Percentiles rank a stretch among this genome's conserved stretches.
These are phyloP conservation scores for Skeletonema tropicum DNA, from an alignment of 108 stramenopile genomes.

Conservation along the genomic window DNA sequence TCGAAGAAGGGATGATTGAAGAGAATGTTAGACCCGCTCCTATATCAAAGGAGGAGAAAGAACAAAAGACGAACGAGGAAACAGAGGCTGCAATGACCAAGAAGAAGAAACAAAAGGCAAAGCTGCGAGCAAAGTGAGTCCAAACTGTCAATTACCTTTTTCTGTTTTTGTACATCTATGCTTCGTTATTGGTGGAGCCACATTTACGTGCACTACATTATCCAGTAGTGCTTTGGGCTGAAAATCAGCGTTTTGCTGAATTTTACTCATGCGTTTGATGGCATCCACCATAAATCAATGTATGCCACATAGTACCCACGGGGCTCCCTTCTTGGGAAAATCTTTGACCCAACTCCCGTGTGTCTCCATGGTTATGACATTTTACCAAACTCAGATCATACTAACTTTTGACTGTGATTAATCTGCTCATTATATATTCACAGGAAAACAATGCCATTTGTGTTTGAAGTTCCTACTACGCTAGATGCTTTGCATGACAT, in stretches of 20 bases:
- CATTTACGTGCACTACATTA: conserved; percentile 27
- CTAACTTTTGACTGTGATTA: background rate
- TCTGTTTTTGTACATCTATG: background rate
- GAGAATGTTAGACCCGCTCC: conserved; percentile 62
- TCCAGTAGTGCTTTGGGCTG: conserved; percentile 41
- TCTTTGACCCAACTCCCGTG: conserved; percentile 53
- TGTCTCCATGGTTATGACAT: conserved; percentile 90
- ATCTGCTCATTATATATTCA: conserved; percentile 7
- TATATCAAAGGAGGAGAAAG: conserved; percentile 54
- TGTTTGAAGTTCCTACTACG: conserved; percentile 90
- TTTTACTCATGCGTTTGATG: conserved; percentile 45
- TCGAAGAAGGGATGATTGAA: conserved; percentile 74
- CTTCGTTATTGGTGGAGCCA: conserved; percentile 18
- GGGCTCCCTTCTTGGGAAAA: conserved; percentile 16
- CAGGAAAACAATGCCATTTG: conserved; percentile 88
- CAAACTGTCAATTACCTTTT: background rate
- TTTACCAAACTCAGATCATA: conserved; percentile 15
- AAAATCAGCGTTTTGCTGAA: conserved; percentile 56
- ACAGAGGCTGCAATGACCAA: conserved; percentile 42
- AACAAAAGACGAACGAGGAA: conserved; percentile 48
- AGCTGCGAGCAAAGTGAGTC: conserved; percentile 80
- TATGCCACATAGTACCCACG: conserved; percentile 84
- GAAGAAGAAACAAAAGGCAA: conserved; percentile 71
- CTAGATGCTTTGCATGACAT: conserved; percentile 89
- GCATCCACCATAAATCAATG: conserved; percentile 41